Evolutionary conservation across 2,329 filamentous ascomycete genomes (phyloP).

Genomic region (Xylariaceae sp.): DNA sequence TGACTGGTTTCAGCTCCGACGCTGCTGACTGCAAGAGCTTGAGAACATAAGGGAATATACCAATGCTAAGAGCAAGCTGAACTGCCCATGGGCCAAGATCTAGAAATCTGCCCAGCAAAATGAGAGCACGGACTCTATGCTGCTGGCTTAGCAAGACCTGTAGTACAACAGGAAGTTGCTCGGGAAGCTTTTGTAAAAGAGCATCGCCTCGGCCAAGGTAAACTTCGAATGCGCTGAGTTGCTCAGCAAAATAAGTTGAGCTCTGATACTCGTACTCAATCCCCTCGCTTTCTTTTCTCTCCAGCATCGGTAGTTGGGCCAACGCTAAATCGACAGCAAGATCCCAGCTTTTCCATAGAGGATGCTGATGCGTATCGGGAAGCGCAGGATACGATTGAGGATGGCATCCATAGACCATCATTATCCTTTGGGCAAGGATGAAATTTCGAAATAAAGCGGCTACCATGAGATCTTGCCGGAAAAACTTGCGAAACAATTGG

Average conservation of each 20-base stretch:
- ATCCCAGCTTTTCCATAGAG: conserved; percentile 96
- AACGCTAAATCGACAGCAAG: conserved; percentile 93
- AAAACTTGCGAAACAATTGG: conserved; percentile 90
- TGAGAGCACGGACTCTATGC: conserved; percentile 82
- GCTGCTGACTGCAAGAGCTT: conserved; percentile 95
- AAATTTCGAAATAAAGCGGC: conserved; percentile 96
- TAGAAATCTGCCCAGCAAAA: conserved; percentile 86
- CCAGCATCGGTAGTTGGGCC: conserved; percentile 78
- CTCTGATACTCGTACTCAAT: conserved; percentile 88
- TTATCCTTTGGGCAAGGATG: conserved; percentile 86
- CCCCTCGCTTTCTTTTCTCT: conserved; percentile 67
- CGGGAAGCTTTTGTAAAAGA: conserved; percentile 78
- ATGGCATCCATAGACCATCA: conserved; percentile 93
- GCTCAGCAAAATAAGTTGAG: conserved; percentile 94
- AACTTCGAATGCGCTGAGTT: conserved; percentile 93
- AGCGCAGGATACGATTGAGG: conserved; percentile 86
- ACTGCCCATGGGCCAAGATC: conserved; percentile 97
- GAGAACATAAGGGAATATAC: conserved; percentile 97
- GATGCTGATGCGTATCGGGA: conserved; percentile 92
- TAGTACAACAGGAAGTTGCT: conserved; percentile 91
- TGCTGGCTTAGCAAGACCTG: conserved; percentile 95
- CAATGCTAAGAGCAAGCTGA: conserved; percentile 94
- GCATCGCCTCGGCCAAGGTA: conserved; percentile 79
- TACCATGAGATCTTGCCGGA: conserved; percentile 98
- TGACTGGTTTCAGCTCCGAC: conserved; percentile 89